Evolutionary conservation across 345 rosid species (phyloP), one percentile per base, ranked within the genome.

Genomic region (Laguncularia racemosa): DNA sequence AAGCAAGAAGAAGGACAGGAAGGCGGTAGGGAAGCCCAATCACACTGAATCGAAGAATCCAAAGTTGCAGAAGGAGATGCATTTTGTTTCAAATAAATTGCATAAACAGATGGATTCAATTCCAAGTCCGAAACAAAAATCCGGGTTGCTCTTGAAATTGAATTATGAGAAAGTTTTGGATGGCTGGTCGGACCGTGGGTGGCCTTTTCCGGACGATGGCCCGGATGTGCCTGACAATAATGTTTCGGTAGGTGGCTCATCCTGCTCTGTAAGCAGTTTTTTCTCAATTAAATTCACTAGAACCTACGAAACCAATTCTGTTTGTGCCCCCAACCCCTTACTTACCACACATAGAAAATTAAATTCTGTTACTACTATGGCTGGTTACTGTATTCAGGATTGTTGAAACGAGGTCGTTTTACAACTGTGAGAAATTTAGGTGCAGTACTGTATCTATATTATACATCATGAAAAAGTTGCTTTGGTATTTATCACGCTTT

Each of bases 161-260:
- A 67, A 93, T 23, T 89, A 85, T 80, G 83, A 93, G 20, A 78
- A 74, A 50, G 82, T 93, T 21, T 59, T 82, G 56, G 79, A 67
- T 6, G 88, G 84, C 18, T 93, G 97, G 99, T 81, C 90, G 17
- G 84, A 75, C 67, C 77, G 80, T 16, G 84, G 72, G 4, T 78
- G 71, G 28, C 95, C 97, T 12, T 85, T 85, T 62, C 17, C 91
- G 40, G 91, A 81, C 8, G 89, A 83, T 17, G 38, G 68, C 16
- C 51, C 83, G 20, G 80, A 79, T 45, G 68, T 48, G 44, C 52
- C 77, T 8, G 86, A 84, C 43, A 64, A 46, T 19, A 95, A 85
- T 61, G 81, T 82, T 60, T 73, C 85, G 63, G 96, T 87, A 87
- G 55, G 96, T 83, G 54, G 70, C 70, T 68, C 53, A 19, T 45